phyloP scores from a whole-genome alignment of 305 asterid genomes.

The Galium porrigens region DNA sequence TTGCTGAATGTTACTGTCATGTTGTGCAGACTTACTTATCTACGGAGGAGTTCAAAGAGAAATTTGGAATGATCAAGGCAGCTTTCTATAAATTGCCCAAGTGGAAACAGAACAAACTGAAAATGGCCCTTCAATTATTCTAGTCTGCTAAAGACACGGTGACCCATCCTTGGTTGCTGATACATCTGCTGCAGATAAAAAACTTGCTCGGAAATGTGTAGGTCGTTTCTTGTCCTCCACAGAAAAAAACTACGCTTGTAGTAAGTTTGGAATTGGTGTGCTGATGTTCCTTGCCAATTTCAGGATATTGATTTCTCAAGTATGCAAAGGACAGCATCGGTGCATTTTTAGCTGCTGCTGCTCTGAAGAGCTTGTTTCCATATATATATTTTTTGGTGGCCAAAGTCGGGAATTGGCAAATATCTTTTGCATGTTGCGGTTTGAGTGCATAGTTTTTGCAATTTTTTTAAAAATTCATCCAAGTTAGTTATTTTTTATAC shows the following conservation, averaged over 20 bases:
- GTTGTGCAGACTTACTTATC: constrained; percentile 68
- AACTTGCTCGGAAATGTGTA: constrained; percentile 27
- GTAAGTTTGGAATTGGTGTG: background rate
- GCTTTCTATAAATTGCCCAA: constrained; percentile 80
- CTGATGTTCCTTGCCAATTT: constrained; percentile 11
- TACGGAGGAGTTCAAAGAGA: constrained; percentile 64
- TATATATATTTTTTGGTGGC: constrained; percentile 12
- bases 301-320: constrained; percentile 18
- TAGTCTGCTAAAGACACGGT: constrained; percentile 21
- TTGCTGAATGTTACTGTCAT: constrained; percentile 1
- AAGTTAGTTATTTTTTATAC: constrained; percentile 22
- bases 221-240: constrained; percentile 17
- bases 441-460: constrained; percentile 24
- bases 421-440: constrained; percentile 18
- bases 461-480: background rate
- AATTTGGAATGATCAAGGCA: constrained; percentile 62
- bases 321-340: constrained; percentile 27
- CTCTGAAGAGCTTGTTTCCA: constrained; percentile 25
- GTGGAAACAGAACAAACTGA: constrained; percentile 95
- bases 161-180: constrained; percentile 19
- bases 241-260: constrained; percentile 9
- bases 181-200: constrained; percentile 22
- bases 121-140: constrained; percentile 62
- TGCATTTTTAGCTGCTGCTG: constrained; percentile 45
- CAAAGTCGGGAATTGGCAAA: constrained; percentile 12